These are phyloP conservation scores for Orobanche coerulescens DNA, from an alignment of 257 asterid species.

Conservation along the genomic window DNA sequence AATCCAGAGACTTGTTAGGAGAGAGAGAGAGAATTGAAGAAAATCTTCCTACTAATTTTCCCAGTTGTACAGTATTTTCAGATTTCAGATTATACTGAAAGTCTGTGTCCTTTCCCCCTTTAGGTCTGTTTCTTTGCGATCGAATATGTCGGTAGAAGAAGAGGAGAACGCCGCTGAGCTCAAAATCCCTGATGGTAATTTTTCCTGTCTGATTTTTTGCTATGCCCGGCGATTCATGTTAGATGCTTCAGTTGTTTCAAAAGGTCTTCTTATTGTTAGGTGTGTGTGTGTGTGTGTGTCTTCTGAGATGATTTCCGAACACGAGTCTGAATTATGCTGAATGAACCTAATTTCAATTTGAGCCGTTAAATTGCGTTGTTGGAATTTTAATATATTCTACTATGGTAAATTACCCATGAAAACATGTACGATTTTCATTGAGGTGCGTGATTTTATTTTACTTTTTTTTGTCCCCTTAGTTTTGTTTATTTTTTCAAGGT, in stretches of 20 bases:
- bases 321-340: neutral
- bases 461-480: too few species aligned
- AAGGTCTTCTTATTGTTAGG: neutral
- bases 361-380: neutral
- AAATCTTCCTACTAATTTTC: neutral
- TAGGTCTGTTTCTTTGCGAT: neutral
- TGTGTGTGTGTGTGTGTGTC: neutral
- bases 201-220: neutral
- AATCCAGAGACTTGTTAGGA: too few species aligned
- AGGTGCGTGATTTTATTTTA: neutral
- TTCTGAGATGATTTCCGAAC: neutral
- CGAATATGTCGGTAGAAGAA: constrained; percentile 59
- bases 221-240: neutral
- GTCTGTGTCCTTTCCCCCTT: neutral
- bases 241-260: neutral
- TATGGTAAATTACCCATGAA: neutral
- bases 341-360: neutral
- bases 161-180: constrained; percentile 87
- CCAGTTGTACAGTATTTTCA: neutral
- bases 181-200: constrained; percentile 78
- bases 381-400: neutral
- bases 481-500: neutral
- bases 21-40: too few species aligned
- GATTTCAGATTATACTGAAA: neutral
- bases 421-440: neutral